Base-by-base conservation (phyloP, 768 basidiomycete species). In the Pseudohyphozyma bogoriensis region DNA sequence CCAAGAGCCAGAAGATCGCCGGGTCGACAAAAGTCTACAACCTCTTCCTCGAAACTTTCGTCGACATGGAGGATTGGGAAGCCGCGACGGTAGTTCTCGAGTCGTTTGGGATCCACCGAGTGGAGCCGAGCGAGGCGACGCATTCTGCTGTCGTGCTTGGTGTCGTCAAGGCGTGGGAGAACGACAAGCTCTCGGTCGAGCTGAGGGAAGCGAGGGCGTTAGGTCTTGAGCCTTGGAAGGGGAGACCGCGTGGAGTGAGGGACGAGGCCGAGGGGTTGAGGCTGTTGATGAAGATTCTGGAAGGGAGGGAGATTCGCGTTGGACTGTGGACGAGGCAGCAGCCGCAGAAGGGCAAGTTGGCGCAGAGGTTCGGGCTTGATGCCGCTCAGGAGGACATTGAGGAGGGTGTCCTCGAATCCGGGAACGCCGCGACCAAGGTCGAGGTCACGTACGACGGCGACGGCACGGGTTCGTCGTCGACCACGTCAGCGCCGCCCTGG, bases 121-220 rank as follows among this genome's bases (percentile, higher is more conserved):
- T 64, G 40, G 37, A 42, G 20, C 63, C 63, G 1, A 45, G 40
- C 51, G 26, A 51, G 12, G 28, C 22, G 16, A 64, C 63, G 39
- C 63, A 64, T 42, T 55, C 42, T 18, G 45, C 18, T 20, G 63
- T 64, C 39, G 63, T 64, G 13, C 13, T 57, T 12, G 59, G 59
- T 9, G 35, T 64, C 33, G 55, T 64, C 32, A 49, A 40, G 29
- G 28, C 49, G 7, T 64, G 63, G 63, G 53, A 60, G 50, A 51
- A 49, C n/a, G 58, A 58, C 16, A 50, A 51, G 31, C 29, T 58
- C 13, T 15, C 40, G 40, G 6, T 7, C 20, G 40, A n/a, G 9
- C 11, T 42, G 40, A 42, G 24, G 15, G 40, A 42, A 11, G 40
- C 40, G 40, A n/a, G 40, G 40, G 7, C 40, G 40, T 42, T 18